A percentile compares a stretch with the other conserved stretches of the same genome.
Evolutionary conservation across 139 green algal species (phyloP).

Genomic region (Coelastrella sp.): DNA sequence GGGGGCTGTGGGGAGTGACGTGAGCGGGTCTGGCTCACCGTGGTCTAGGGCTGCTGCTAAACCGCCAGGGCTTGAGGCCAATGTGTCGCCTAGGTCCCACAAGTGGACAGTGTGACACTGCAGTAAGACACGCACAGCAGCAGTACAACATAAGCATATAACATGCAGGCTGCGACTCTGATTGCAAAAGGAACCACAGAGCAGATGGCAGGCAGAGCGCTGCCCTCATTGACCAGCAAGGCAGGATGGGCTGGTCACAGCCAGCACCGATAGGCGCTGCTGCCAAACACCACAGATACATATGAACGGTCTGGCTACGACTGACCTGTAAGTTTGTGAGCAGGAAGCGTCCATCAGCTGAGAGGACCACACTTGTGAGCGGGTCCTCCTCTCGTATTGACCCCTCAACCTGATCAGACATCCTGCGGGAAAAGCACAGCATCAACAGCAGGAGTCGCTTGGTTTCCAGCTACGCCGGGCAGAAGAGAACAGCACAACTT

Average conservation of each 20-base stretch:
- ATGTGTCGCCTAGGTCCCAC: constrained; percentile 52
- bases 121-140: background rate
- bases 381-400: constrained; percentile 61
- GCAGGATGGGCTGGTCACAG: too few relatives aligned
- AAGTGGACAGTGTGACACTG: constrained; percentile 69
- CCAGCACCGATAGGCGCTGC: too few relatives aligned
- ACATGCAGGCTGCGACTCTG: constrained; percentile 43
- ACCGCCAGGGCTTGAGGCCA: background rate
- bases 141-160: constrained; percentile 24
- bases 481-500: background rate
- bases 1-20: constrained; percentile 21
- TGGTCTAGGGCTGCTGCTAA: constrained; percentile 47
- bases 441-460: background rate
- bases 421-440: constrained; percentile 30
- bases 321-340: constrained; percentile 64
- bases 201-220: background rate
- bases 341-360: constrained; percentile 70
- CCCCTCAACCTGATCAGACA: constrained; percentile 67
- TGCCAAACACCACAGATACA: too few relatives aligned
- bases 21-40: constrained; percentile 46
- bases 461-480: background rate
- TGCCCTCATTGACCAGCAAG: too few relatives aligned
- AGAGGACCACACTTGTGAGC: constrained; percentile 75
- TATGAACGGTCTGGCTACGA: too few relatives aligned
- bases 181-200: background rate